These are phyloP conservation scores for Evernia prunastri DNA, from an alignment of 495 filamentous ascomycete genomes.

Conservation along the genomic window DNA sequence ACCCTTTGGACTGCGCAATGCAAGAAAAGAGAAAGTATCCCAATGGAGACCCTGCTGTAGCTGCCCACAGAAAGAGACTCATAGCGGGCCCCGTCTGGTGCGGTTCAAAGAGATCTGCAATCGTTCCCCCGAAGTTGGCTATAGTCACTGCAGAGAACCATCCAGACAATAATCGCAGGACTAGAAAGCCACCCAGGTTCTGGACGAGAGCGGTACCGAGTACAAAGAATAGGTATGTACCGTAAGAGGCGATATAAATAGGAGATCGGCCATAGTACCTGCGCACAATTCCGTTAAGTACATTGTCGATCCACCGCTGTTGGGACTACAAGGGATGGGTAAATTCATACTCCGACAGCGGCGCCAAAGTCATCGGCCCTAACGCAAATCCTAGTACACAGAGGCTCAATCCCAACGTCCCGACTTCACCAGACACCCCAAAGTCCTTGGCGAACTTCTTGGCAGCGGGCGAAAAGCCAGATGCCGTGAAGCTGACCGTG, in stretches of 20 bases:
- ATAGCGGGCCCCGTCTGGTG: conserved; percentile 27
- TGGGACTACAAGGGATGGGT: conserved; percentile 13
- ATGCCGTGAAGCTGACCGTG: conserved; percentile 40
- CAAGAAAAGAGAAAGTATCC: conserved; percentile 42
- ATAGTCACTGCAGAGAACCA: conserved; percentile 30
- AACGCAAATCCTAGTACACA: conserved; percentile 36
- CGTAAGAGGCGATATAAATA: conserved; percentile 32
- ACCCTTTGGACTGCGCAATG: conserved; percentile 35
- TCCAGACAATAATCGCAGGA: conserved; percentile 28
- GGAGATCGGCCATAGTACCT: conserved; percentile 31
- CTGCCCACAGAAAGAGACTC: conserved; percentile 35
- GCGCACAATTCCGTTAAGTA: conserved; percentile 12
- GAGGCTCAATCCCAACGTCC: conserved; percentile 40
- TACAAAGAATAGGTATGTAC: conserved; percentile 27
- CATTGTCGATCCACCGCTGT: conserved; percentile 24
- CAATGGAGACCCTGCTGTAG: conserved; percentile 37
- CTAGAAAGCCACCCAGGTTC: conserved; percentile 27
- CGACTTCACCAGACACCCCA: conserved; percentile 38
- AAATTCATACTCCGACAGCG: conserved; percentile 33
- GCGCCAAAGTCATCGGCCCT: conserved; percentile 37
- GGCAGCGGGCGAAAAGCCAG: conserved; percentile 39
- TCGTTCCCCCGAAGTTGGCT: conserved; percentile 27
- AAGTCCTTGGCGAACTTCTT: conserved; percentile 37
- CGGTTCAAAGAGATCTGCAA: conserved; percentile 27
- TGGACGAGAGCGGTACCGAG: conserved; percentile 28